Evolutionary conservation across 2,329 filamentous ascomycete genomes (phyloP), one percentile per base, ranked within the genome.

Genomic region (Davidsoniella neocaledoniae): DNA sequence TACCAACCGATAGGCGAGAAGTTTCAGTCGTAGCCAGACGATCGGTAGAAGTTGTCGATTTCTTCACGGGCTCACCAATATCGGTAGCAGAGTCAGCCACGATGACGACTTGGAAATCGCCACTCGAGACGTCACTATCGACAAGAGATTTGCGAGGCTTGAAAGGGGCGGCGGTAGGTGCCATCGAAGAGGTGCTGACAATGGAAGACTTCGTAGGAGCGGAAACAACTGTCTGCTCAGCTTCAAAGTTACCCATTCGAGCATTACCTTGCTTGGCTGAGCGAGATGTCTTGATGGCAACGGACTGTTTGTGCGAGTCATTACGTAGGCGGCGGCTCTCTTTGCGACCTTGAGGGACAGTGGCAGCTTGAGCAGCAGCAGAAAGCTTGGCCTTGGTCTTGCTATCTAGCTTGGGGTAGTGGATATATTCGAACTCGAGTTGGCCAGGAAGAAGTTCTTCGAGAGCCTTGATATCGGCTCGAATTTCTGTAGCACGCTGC

Each of bases 401-500:
- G 19, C 23, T 55, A 21, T 64, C 59, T 26, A 56, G 33, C 49
- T 64, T 66, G 26, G 66, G 63, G 51, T 70, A 69, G 46, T 68
- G 60, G 6, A 55, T 55, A 8, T 65, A 63, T 56, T 77, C 74
- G 48, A 65, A 66, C 14, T 62, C 62, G 3, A 69, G 57, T 54
- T 77, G 72, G 14, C 58, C 58, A 41, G 68, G 60, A 36, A 69
- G 61, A 17, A 66, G 66, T 25, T 60, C 60, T 56, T 76, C 71
- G 51, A 78, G 76, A 41, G 69, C 64, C 23, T 63, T 59, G 50
- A 78, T 70, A 29, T 68, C 67, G 19, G 64, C 60, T n/a, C 64
- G 61, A 51, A 75, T 58, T 36, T 63, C 58, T 36, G 63, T 57
- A 3, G 64, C 67, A 41, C 68, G 66, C 23, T 62, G 57, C 53